Percentiles rank a stretch among this genome's conserved stretches.
Conservation (phyloP, 1,139 yeast genomes). For the Geotrichum histeridarum region DNA sequence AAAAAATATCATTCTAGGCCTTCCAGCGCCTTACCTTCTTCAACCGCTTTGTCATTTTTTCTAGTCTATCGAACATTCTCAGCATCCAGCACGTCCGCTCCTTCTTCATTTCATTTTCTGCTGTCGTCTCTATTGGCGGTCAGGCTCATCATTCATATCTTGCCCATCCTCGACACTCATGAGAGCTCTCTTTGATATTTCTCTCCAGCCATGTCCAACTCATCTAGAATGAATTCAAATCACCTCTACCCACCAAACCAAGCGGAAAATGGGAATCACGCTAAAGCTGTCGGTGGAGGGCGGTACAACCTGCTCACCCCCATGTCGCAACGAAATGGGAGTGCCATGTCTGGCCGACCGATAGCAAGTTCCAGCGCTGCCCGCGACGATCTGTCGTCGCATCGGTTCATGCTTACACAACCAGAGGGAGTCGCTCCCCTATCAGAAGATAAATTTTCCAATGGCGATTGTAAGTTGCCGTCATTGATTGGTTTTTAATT, state of each 20-base stretch:
- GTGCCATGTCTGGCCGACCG: constrained; percentile 13
- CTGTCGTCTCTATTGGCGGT: not conserved
- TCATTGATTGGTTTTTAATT: not conserved
- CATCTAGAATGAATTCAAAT: constrained; percentile 16
- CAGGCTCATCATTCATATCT: not conserved
- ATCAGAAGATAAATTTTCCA: constrained; percentile 26
- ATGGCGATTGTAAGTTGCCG: constrained; percentile 15
- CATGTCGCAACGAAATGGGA: constrained; percentile 15
- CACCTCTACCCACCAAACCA: constrained; percentile 3
- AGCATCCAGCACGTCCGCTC: no score
- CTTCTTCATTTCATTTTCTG: not conserved
- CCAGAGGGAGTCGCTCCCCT: constrained; percentile 40
- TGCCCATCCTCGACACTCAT: constrained; percentile 2
- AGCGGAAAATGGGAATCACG: not conserved
- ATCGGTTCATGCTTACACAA: constrained; percentile 25
- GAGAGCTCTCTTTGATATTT: constrained; percentile 6
- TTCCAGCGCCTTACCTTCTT: not conserved
- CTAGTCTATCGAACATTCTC: no score
- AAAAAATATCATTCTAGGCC: not conserved
- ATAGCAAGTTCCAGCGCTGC: constrained; percentile 14
- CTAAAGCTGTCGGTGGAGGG: not conserved
- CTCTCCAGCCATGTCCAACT: constrained; percentile 16
- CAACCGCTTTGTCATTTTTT: no score
- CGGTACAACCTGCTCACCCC: constrained; percentile 7
- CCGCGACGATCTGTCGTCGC: constrained; percentile 27